Conservation (phyloP, 192 early-diverging fungal genomes). For the Coemansia sp. region DNA sequence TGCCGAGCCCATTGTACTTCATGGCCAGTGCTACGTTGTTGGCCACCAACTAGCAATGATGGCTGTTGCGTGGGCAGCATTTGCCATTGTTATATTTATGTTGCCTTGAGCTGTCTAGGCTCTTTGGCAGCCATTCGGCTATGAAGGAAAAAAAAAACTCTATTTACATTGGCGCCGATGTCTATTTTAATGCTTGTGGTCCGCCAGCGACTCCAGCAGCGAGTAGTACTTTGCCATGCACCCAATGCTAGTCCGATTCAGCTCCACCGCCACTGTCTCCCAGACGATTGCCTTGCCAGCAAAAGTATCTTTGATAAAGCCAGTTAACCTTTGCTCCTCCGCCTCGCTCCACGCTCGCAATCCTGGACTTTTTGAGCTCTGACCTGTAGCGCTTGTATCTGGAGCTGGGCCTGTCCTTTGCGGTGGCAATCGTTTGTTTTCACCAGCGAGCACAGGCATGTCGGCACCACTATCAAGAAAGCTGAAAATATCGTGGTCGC, state of each 20-base stretch:
- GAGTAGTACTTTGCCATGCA: conserved; percentile 38
- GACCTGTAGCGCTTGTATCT: background rate
- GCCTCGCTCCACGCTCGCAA: conserved; percentile 17
- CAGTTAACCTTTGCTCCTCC: conserved; percentile 12
- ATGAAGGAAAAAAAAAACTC: background rate
- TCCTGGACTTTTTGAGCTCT: background rate
- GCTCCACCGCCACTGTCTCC: conserved; percentile 12
- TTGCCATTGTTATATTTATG: conserved; percentile 14
- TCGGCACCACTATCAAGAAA: background rate
- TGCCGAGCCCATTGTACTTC: conserved; percentile 23
- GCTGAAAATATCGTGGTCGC: conserved; percentile 1
- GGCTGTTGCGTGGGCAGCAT: conserved; percentile 5
- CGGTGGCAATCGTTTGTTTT: background rate
- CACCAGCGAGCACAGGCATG: background rate
- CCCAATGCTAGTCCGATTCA: conserved; percentile 18
- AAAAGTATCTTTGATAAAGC: conserved; percentile 1
- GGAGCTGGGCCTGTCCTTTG: background rate
- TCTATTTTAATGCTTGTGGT: background rate
- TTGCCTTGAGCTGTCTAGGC: conserved; percentile 4
- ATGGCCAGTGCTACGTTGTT: conserved; percentile 22
- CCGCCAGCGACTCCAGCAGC: background rate
- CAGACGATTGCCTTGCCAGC: background rate
- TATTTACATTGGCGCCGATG: background rate
- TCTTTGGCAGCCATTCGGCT: background rate
- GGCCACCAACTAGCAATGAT: conserved; percentile 16